phyloP scores from a whole-genome alignment of 805 yeast species.

The Cyberlindnera xylosilytica region DNA sequence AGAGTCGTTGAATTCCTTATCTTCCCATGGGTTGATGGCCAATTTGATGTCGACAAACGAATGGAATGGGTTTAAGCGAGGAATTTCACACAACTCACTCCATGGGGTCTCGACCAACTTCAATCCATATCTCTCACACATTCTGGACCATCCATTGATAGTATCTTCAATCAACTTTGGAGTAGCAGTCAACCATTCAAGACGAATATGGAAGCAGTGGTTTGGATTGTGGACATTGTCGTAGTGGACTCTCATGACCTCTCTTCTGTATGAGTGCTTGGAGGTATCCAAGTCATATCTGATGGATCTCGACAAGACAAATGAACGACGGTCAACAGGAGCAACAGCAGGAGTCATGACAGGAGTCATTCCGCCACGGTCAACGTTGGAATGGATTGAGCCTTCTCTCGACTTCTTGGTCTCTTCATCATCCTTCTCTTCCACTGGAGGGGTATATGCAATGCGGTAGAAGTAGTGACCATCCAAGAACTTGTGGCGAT shows the following conservation, averaged over 20 bases:
- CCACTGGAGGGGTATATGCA: slow-evolving; percentile 9
- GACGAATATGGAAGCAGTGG: slow-evolving; percentile 85
- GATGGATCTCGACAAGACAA: slow-evolving; percentile 64
- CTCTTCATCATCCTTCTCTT: slow-evolving; percentile 11
- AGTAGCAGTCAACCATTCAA: slow-evolving; percentile 93
- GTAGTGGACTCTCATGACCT: slow-evolving; percentile 76
- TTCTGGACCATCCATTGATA: slow-evolving; percentile 70
- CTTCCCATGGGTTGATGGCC: slow-evolving; percentile 70
- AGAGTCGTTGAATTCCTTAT: slow-evolving; percentile 44
- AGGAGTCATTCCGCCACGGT: too few relatives aligned
- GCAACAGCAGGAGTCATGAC: slow-evolving; percentile 17
- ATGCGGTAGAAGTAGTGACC: slow-evolving; percentile 81
- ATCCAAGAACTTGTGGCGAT: slow-evolving; percentile 80
- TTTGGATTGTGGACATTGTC: slow-evolving; percentile 93
- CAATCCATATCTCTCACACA: slow-evolving; percentile 84
- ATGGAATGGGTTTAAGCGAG: slow-evolving; percentile 80
- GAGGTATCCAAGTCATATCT: slow-evolving; percentile 74
- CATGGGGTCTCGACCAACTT: slow-evolving; percentile 86
- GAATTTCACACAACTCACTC: slow-evolving; percentile 77
- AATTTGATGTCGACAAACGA: slow-evolving; percentile 71
- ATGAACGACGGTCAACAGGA: slow-evolving; percentile 28
- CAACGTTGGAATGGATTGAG: slow-evolving; percentile 2
- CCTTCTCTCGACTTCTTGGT: slow-evolving; percentile 8
- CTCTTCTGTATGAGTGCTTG: slow-evolving; percentile 70
- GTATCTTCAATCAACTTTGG: slow-evolving; percentile 81